Percentiles rank a stretch among this genome's conserved stretches.
Conservation (phyloP, 164 flowering plant genomes). For the Macadamia tetraphylla region DNA sequence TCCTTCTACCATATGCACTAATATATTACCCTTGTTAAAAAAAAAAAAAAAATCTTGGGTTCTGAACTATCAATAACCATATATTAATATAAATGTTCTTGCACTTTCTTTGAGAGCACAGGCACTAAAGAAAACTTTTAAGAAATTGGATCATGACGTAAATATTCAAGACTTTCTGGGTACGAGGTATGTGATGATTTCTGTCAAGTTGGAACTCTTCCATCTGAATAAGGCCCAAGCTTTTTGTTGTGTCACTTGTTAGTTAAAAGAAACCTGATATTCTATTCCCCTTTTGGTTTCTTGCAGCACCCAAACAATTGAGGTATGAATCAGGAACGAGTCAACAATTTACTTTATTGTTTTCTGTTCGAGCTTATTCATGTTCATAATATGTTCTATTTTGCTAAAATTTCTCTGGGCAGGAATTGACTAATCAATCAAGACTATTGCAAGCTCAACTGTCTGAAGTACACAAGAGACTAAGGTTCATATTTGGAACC, state of each 20-base stretch:
- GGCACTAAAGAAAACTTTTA: slow-evolving; percentile 82
- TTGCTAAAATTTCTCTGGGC: slow-evolving; percentile 11
- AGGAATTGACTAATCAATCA: slow-evolving; percentile 62
- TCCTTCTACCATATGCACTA: background rate
- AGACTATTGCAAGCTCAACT: slow-evolving; percentile 51
- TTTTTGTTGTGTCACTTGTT: background rate
- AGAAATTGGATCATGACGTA: slow-evolving; percentile 85
- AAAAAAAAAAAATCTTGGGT: background rate
- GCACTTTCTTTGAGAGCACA: slow-evolving; percentile 21
- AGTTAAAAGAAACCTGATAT: slow-evolving; percentile 3
- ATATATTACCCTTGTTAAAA: no score
- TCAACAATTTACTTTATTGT: background rate
- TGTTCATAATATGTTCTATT: background rate
- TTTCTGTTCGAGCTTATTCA: background rate
- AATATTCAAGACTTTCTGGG: slow-evolving; percentile 65
- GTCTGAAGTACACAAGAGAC: slow-evolving; percentile 49
- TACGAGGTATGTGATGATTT: slow-evolving; percentile 42
- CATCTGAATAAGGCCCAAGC: background rate
- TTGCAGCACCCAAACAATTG: slow-evolving; percentile 44
- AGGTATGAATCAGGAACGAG: slow-evolving; percentile 27
- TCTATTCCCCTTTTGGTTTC: slow-evolving; percentile 2
- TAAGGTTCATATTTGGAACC: slow-evolving; percentile 40
- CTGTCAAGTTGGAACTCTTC: background rate
- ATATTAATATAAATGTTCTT: slow-evolving; percentile 6
- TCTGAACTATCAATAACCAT: background rate